Base-by-base conservation (phyloP, 176 grass and related monocot genomes). In the Puccinellia tenuiflora region DNA sequence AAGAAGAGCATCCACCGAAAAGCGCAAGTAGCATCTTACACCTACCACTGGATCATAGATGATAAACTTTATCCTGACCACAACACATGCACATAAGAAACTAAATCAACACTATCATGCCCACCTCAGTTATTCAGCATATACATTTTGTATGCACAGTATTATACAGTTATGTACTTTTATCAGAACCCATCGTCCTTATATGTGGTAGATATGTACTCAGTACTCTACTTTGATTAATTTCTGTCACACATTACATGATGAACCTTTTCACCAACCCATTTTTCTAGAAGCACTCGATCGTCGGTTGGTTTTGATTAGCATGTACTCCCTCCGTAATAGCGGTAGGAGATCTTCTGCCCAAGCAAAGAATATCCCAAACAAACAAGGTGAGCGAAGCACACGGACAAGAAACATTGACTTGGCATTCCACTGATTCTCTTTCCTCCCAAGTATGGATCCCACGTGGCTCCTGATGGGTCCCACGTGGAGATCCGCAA, bases 351-450 rank as follows among this genome's bases (percentile, higher is more conserved):
- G 18, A 39, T 57, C 6, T 24, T 69, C 10, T 7, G 65, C 45
- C 14, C 28, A 86, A 90, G 73, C 79, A 83, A 79, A 83, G 82
- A 90, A 86, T 79, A 73, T 79, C 73, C 73, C 73, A 51, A 25
- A 7, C 73, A 51, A 25, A 7, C 4, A 64, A 63, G 40, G 48
- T 25, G 68, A 35, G 26, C 62, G 67, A 18, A 54, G 38, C 25
- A 62, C 34, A 62, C 34, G 88, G 40, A 37, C 71, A 70, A 39
- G 22, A 38, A 60, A 9, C 54, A 38, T 90, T 86, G 84, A 83
- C 84, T 74, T 50, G 65, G 46, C 83, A 73, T 65, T 78, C 88
- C 79, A 78, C 46, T 29, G 64, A 46, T 74, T 57, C 24, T 7
- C 25, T 30, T 37, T 14, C 48, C 4, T 6, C 5, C 31, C 76